Conservation (phyloP, 2,329 filamentous ascomycete genomes). For the Xylaria digitata region DNA sequence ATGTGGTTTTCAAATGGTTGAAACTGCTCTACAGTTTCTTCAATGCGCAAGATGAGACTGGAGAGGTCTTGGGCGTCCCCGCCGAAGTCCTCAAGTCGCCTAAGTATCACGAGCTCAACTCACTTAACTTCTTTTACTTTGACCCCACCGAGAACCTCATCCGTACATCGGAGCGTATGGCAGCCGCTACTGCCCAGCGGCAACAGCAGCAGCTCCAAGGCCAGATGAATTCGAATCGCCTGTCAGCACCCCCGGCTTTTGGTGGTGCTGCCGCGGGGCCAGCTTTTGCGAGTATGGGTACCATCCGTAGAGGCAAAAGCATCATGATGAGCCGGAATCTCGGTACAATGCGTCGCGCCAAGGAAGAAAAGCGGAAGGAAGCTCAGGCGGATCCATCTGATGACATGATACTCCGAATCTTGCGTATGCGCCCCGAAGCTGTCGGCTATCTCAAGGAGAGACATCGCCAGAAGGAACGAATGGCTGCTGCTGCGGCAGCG, state of each 20-base stretch:
- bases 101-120: slow-evolving; percentile 97
- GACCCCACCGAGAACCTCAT: slow-evolving; percentile 91
- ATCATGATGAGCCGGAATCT: slow-evolving; percentile 96
- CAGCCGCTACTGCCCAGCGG: slow-evolving; percentile 82
- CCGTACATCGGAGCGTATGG: slow-evolving; percentile 96
- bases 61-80: slow-evolving; percentile 88
- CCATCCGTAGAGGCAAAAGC: slow-evolving; percentile 74
- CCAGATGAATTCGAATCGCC: slow-evolving; percentile 67
- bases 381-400: slow-evolving; percentile 96
- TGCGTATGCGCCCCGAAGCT: slow-evolving; percentile 95
- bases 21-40: slow-evolving; percentile 93
- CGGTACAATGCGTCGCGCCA: slow-evolving; percentile 94
- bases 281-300: slow-evolving; percentile 74
- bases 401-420: slow-evolving; percentile 95
- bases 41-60: slow-evolving; percentile 86
- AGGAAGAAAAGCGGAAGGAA: slow-evolving; percentile 95
- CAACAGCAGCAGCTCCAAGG: slow-evolving; percentile 74
- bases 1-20: slow-evolving; percentile 95
- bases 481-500: slow-evolving; percentile 89
- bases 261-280: slow-evolving; percentile 58
- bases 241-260: slow-evolving; percentile 70
- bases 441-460: slow-evolving; percentile 87
- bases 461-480: slow-evolving; percentile 91
- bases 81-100: slow-evolving; percentile 93
- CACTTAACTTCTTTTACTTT: slow-evolving; percentile 98